Conservation (phyloP, 2,329 filamentous ascomycete genomes). For the Byssoonygena ceratinophila region DNA sequence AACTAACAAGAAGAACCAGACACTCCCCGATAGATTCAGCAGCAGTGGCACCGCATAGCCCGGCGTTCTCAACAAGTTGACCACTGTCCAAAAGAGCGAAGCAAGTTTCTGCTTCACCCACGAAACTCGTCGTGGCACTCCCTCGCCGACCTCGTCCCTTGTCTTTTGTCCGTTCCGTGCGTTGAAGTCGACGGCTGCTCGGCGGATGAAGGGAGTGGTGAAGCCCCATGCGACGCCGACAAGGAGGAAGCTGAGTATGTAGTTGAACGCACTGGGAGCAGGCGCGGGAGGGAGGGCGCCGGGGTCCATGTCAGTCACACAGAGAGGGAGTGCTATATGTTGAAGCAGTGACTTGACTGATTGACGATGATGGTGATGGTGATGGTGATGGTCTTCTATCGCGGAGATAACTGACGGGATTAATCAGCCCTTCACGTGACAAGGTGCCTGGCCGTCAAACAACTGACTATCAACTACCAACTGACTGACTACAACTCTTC, state of each 20-base stretch:
- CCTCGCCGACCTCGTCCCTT: slow-evolving; percentile 15
- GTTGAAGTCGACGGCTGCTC: slow-evolving; percentile 65
- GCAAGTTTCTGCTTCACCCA: slow-evolving; percentile 54
- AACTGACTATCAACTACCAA: too few relatives aligned
- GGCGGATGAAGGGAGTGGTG: slow-evolving; percentile 83
- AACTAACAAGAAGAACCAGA: slow-evolving; percentile 95
- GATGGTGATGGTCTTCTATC: too few relatives aligned
- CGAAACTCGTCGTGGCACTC: slow-evolving; percentile 33
- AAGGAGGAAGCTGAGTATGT: slow-evolving; percentile 77
- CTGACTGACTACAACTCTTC: too few relatives aligned
- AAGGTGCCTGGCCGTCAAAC: too few relatives aligned
- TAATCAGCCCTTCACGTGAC: too few relatives aligned
- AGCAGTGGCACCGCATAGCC: slow-evolving; percentile 75
- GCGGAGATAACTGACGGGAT: too few relatives aligned
- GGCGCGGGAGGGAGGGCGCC: slow-evolving; percentile 22
- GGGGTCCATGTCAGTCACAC: slow-evolving; percentile 24
- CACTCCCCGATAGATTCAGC: slow-evolving; percentile 79
- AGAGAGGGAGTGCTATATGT: background rate
- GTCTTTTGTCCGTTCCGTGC: slow-evolving; percentile 36
- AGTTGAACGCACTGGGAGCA: slow-evolving; percentile 52
- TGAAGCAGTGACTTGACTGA: too few relatives aligned
- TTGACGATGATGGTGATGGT: too few relatives aligned
- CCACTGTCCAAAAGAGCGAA: slow-evolving; percentile 59
- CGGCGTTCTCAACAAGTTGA: slow-evolving; percentile 69
- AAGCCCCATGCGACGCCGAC: slow-evolving; percentile 90